Base-by-base conservation (phyloP, 2,329 filamentous ascomycete species). In the Fusarium bactridioides region DNA sequence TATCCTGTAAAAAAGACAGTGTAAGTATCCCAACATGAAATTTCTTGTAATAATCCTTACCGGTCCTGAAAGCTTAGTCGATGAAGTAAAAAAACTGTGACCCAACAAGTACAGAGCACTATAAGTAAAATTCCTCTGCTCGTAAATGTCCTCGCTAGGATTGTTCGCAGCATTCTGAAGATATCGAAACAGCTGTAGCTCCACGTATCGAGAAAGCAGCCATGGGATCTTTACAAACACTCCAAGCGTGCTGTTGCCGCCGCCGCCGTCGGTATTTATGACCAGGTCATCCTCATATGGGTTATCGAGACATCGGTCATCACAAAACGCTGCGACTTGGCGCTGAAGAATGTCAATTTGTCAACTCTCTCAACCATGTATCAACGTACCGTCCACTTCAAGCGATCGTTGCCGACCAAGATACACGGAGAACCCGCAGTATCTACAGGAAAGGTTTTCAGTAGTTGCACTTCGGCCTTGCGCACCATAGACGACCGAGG, bases 1-100 rank as follows among this genome's bases (percentile, higher is more conserved):
- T 5, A 10, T 40, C 8, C 38, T 40, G 12, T n/a, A 15, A n/a
- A n/a, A n/a, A n/a, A n/a, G 38, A 6, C 38, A 40, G 5, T 6
- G 21, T 41, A 3, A 41, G 21, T n/a, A 41, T n/a, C 13, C 21
- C 1, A n/a, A 0, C 6, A n/a, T n/a, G 8, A 2, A 16, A n/a
- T 41, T 10, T 1, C 8, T n/a, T 10, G 13, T 6, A 0, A n/a
- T 10, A 15, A n/a, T n/a, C 8, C 38, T 41, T 5, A 41, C 38
- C 6, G 0, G 5, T n/a, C 38, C 13, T n/a, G 13, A 18, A 15
- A 15, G 1, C 13, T n/a, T 16, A 0, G 4, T n/a, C 13, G 21
- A n/a, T 16, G 10, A 41, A 7, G 21, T 41, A 0, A 0, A 10
- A 16, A 41, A 41, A 1, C 38, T 41, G 38, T 41, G 21, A 41